These are phyloP conservation scores for Tylopilus sp. DNA, from an alignment of 768 basidiomycete genomes.

Conservation along the genomic window DNA sequence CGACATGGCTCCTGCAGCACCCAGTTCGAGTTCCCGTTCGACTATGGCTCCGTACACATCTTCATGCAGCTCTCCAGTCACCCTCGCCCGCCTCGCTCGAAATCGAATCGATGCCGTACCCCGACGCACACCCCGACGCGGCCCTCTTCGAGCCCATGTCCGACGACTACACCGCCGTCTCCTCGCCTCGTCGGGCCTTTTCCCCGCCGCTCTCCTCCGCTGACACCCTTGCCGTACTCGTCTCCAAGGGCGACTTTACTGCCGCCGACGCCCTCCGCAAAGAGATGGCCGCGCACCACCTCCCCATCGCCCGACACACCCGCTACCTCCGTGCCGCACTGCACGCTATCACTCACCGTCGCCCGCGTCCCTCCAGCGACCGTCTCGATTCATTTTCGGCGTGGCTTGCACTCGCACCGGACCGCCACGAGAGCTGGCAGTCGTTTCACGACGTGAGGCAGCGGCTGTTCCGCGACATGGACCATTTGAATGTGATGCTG, in stretches of 20 bases:
- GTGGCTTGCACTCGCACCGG: conserved; percentile 46
- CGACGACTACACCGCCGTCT: conserved; percentile 30
- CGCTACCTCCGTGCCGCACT: conserved; percentile 39
- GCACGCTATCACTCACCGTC: conserved; percentile 25
- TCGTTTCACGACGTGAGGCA: conserved; percentile 31
- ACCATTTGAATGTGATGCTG: conserved; percentile 33
- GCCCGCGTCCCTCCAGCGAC: conserved; percentile 13
- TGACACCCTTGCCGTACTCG: conserved; percentile 21
- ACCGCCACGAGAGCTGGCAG: conserved; percentile 17
- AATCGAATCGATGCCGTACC: conserved; percentile 34
- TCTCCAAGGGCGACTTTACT: conserved; percentile 18
- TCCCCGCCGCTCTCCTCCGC: conserved; percentile 26
- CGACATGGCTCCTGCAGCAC: conserved; percentile 21
- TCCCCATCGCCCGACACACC: conserved; percentile 34
- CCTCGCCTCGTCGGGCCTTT: conserved; percentile 1
- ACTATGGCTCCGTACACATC: conserved; percentile 20
- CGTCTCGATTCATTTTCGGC: conserved; percentile 28
- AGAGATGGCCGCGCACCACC: conserved; percentile 37
- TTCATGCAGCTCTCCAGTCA: conserved; percentile 23
- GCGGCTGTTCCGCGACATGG: conserved; percentile 30
- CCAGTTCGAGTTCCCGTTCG: conserved; percentile 12
- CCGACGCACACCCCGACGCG: conserved; percentile 26
- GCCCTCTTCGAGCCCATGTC: conserved; percentile 37
- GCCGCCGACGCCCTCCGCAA: conserved; percentile 35
- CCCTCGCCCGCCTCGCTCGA: conserved; percentile 37